phyloP scores from a whole-genome alignment of 306 rosid genomes.

The Pachyrhizus erosus region DNA sequence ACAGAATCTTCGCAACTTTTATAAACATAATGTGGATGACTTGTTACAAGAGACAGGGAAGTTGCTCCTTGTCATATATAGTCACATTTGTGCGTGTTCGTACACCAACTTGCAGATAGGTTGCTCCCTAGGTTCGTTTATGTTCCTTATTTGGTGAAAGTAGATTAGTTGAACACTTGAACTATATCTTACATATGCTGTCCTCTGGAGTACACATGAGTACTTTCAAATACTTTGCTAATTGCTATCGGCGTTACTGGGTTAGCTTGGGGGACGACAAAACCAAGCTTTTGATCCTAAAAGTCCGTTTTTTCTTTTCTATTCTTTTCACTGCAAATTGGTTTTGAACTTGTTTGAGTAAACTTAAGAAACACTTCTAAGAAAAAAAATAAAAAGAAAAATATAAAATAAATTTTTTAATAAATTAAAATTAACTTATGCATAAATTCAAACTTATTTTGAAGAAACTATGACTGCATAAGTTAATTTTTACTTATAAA shows the following conservation, averaged over 20 bases:
- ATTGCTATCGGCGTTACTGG: background rate
- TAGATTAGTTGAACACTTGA: background rate
- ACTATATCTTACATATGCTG: background rate
- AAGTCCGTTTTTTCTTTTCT: background rate
- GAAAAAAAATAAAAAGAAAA: no score
- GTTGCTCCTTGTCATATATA: background rate
- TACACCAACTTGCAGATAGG: background rate
- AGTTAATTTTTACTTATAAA: no score
- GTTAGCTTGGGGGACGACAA: background rate
- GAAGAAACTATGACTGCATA: no score
- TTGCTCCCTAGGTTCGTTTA: background rate
- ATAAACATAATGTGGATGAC: background rate
- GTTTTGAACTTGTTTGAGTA: no score
- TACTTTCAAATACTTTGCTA: background rate
- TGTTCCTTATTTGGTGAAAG: background rate
- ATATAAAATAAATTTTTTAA: no score
- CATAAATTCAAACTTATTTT: no score
- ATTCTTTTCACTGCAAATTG: background rate
- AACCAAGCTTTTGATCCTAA: background rate
- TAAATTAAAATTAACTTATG: no score
- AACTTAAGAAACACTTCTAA: no score
- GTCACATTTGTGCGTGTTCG: background rate
- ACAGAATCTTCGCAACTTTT: background rate
- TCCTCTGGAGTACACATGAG: background rate
- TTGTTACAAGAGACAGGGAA: slow-evolving; percentile 20